These are phyloP conservation scores for Russula abietina DNA, from an alignment of 768 basidiomycete species.

Conservation along the genomic window DNA sequence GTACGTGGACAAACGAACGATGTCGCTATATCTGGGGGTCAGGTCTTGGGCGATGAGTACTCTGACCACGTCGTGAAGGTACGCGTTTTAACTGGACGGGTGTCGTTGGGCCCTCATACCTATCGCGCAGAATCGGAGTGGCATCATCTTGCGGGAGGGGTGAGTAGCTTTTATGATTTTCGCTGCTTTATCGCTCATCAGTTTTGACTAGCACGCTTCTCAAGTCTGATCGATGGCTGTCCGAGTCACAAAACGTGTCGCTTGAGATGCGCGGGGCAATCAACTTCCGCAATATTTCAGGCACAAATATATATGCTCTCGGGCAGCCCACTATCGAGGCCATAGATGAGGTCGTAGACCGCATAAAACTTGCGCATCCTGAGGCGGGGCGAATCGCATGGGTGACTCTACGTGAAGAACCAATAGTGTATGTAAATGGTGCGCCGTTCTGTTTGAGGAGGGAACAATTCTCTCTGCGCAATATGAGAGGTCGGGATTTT, in stretches of 20 bases:
- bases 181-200: not conserved
- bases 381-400: conserved; percentile 64
- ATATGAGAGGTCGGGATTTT: conserved; percentile 76
- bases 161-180: conserved; percentile 34
- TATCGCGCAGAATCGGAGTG: conserved; percentile 72
- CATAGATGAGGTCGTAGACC: conserved; percentile 68
- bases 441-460: conserved; percentile 84
- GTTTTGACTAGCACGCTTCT: conserved; percentile 56
- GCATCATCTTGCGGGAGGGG: conserved; percentile 90
- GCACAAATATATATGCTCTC: conserved; percentile 80
- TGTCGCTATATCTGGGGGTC: conserved; percentile 70
- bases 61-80: conserved; percentile 91
- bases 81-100: conserved; percentile 14
- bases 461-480: conserved; percentile 80
- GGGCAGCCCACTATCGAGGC: conserved; percentile 91
- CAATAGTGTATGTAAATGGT: conserved; percentile 89
- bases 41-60: conserved; percentile 91
- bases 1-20: conserved; percentile 68
- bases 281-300: conserved; percentile 84
- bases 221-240: conserved; percentile 90
- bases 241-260: conserved; percentile 59
- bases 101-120: not conserved
- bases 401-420: conserved; percentile 92
- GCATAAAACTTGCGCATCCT: conserved; percentile 58
- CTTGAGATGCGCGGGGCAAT: conserved; percentile 83